A percentile compares a stretch with the other conserved stretches of the same genome.
These are phyloP conservation scores for Lactarius quietus DNA, from an alignment of 768 basidiomycete genomes.

Conservation along the genomic window DNA sequence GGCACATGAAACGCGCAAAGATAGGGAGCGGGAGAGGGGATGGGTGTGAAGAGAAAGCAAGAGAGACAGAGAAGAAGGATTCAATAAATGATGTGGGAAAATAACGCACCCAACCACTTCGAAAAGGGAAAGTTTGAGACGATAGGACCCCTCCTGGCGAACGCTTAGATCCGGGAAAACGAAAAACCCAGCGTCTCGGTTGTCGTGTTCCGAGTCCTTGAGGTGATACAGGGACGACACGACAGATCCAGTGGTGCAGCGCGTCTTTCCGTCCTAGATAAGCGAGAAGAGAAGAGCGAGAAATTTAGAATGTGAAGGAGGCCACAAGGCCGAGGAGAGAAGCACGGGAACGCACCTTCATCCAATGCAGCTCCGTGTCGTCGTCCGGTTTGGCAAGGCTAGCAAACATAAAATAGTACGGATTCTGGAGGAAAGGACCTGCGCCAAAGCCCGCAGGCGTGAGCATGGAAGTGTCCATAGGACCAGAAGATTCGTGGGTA, in stretches of 20 bases:
- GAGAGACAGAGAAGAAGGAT: conserved; percentile 6
- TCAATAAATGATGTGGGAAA: conserved; percentile 9
- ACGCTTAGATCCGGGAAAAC: conserved; percentile 95
- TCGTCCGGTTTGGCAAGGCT: conserved; percentile 85
- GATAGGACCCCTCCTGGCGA: conserved; percentile 87
- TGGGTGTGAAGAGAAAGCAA: conserved; percentile 1
- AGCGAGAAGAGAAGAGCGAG: conserved; percentile 11
- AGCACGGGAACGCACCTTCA: conserved; percentile 50
- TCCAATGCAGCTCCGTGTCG: conserved; percentile 85
- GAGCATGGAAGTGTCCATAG: conserved; percentile 23
- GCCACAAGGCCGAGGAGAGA: background rate
- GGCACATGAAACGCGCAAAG: background rate
- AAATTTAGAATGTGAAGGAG: conserved; percentile 8
- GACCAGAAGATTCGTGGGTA: conserved; percentile 7
- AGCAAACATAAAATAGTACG: conserved; percentile 96
- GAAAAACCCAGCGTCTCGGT: conserved; percentile 84
- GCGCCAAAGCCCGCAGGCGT: conserved; percentile 38
- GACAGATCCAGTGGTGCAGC: conserved; percentile 87
- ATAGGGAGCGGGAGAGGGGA: conserved; percentile 2
- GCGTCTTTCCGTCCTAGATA: conserved; percentile 76
- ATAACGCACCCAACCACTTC: conserved; percentile 84
- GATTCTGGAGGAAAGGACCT: conserved; percentile 76
- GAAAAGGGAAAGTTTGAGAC: conserved; percentile 70
- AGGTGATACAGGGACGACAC: conserved; percentile 90
- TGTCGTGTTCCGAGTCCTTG: conserved; percentile 57